Evolutionary conservation across 306 rosid species (phyloP), one percentile per base, ranked within the genome.

Genomic region (Fagus sylvatica): DNA sequence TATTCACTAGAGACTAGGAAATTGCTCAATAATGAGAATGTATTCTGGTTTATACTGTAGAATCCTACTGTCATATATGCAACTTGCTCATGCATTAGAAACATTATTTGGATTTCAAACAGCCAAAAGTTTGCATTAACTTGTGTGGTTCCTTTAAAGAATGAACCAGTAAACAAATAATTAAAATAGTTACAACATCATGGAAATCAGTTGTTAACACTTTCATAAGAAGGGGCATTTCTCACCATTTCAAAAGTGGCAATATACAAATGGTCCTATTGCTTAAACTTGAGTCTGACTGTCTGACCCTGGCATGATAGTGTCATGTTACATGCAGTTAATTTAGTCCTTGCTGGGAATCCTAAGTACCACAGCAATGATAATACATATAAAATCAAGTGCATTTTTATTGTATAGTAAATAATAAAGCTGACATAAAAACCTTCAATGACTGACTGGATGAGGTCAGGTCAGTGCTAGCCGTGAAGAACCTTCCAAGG

Each of bases 401-500:
- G 73, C 71, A 36, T 51, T 55, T 54, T 9, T 11, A 56, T 55
- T 70, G 71, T n/a, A 42, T 76, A 73, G 36, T 48, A 55, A 62
- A 59, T 75, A 43, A 59, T 65, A 41, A n/a, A 34, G 56, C 77
- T 69, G 72, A 42, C 17, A 46, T 54, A 60, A 19, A 74, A 77
- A 65, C 72, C 72, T 78, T 40, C 75, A 65, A 67, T 77, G 48
- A 79, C 62, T 55, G 72, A 78, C 32, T 34, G 32, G 42, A 68
- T 49, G 13, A 65, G 54, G 64, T 87, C 80, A 65, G 54, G 64
- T 87, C 80, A 83, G 73, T 74, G 89, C 72, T 84, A 70, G 76
- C 94, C 93, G 67, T 80, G 75, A 75, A 92, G 85, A 78, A 92
- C 94, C 85, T 60, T 87, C 2, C 81, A 65, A 80, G 97, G 97